phyloP scores from a whole-genome alignment of 345 rosid species.

The Brassica carinata region DNA sequence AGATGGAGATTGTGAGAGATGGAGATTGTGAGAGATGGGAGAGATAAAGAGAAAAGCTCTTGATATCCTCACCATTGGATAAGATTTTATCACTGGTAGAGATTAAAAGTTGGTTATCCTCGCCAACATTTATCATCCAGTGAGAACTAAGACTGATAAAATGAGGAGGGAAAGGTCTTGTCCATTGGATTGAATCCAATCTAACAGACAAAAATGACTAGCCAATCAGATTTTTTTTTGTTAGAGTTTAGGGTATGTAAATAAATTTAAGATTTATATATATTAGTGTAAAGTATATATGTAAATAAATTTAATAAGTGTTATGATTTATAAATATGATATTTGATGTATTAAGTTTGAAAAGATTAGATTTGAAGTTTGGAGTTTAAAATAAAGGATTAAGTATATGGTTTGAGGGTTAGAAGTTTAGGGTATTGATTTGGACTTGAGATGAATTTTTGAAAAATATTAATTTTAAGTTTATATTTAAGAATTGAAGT shows the following conservation, averaged over 20 bases:
- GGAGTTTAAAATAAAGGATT: background rate
- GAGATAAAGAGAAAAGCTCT: background rate
- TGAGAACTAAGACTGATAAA: background rate
- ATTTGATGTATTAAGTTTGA: background rate
- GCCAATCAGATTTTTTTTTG: background rate
- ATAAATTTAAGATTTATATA: too few species aligned
- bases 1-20: too few species aligned
- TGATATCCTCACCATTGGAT: background rate
- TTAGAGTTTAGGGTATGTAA: too few species aligned
- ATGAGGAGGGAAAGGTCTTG: background rate
- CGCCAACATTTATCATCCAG: background rate
- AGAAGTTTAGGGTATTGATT: too few species aligned
- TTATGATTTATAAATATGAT: background rate
- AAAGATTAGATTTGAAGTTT: background rate
- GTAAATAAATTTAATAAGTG: too few species aligned
- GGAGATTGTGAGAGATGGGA: background rate
- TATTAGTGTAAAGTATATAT: too few species aligned
- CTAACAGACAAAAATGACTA: background rate
- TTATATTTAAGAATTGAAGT: too few species aligned
- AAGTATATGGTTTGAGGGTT: background rate
- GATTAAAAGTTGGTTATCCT: background rate
- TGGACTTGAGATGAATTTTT: too few species aligned
- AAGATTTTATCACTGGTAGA: too few species aligned
- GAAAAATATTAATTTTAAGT: too few species aligned
- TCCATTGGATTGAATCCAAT: background rate